Evolutionary conservation across 2,329 filamentous ascomycete species (phyloP), one percentile per base, ranked within the genome.

Genomic region (Daldinia eschscholtzii): DNA sequence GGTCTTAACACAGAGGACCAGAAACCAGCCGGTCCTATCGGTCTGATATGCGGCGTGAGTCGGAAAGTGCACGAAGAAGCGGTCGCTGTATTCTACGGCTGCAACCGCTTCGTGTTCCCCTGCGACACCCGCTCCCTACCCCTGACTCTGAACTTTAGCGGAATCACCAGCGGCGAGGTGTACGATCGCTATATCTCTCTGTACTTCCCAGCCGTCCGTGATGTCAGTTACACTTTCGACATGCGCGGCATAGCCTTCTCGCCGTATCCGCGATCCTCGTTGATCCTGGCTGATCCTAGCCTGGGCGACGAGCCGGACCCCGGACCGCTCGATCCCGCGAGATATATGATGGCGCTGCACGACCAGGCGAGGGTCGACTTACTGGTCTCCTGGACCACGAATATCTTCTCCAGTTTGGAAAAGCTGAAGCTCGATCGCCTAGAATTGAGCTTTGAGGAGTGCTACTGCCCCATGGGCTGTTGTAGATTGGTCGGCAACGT

Each of bases 51-150:
- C 2, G 65, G 60, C 33, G 65, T 68, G 1, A 64, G 48, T n/a
- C 33, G 6, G 2, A 6, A 1, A 2, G 12, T 64, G 13, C 65
- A 68, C 2, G 10, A 15, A 0, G 65, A 68, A 20, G 61, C 57
- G 2, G 5, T 12, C 1, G 1, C 15, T n/a, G 39, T 64, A 1
- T 68, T 26, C 56, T 64, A 18, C 20, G 15, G 56, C 5, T 6
- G 23, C 12, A 68, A 68, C 28, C 61, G 50, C 3, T 68, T 68
- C 50, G 65, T 68, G 13, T 52, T 57, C 23, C 57, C 60, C 1
- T 55, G 30, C 30, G 53, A 53, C 18, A 2, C 2, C 7, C 10
- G 18, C 3, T 1, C 20, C 9, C 13, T 44, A 12, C 18, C 41
- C 6, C 9, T 44, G 15, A 41, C 5, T 13, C 15, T 5, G 15